A percentile compares a stretch with the other conserved stretches of the same genome.
phyloP scores from a whole-genome alignment of 208 protist species.

The Balamuthia mandrillaris region DNA sequence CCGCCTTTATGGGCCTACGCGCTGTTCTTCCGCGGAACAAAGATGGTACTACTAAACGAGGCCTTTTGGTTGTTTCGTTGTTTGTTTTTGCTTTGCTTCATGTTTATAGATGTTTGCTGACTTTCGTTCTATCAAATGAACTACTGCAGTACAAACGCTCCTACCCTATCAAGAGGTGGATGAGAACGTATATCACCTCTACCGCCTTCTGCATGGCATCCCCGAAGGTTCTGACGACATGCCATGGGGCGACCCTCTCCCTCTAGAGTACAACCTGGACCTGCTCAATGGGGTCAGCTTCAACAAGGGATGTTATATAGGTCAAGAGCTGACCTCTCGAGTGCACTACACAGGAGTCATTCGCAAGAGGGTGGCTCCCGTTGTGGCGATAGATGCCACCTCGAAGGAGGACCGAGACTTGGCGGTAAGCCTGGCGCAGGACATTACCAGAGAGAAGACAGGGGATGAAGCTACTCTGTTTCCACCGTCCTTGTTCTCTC shows the following conservation, averaged over 20 bases:
- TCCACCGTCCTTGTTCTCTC: too few relatives aligned
- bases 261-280: conserved; percentile 85
- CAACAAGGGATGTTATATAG: conserved; percentile 93
- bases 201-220: neutral
- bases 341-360: conserved; percentile 89
- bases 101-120: neutral
- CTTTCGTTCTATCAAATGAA: neutral
- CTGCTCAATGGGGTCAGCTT: conserved; percentile 85
- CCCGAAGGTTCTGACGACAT: neutral
- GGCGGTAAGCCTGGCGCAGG: too few relatives aligned
- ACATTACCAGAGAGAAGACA: too few relatives aligned
- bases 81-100: neutral
- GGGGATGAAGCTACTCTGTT: too few relatives aligned
- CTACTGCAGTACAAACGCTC: neutral
- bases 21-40: neutral
- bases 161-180: neutral
- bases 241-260: neutral
- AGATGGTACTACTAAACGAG: neutral
- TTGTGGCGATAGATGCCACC: too few relatives aligned
- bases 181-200: neutral
- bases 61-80: too few relatives aligned
- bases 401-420: too few relatives aligned
- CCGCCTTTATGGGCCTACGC: neutral
- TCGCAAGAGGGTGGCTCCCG: too few relatives aligned
- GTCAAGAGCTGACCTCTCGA: conserved; percentile 90